Evolutionary conservation across 106 monocot genomes (phyloP), one percentile per base, ranked within the genome.

Genomic region (Hemerocallis citrina): DNA sequence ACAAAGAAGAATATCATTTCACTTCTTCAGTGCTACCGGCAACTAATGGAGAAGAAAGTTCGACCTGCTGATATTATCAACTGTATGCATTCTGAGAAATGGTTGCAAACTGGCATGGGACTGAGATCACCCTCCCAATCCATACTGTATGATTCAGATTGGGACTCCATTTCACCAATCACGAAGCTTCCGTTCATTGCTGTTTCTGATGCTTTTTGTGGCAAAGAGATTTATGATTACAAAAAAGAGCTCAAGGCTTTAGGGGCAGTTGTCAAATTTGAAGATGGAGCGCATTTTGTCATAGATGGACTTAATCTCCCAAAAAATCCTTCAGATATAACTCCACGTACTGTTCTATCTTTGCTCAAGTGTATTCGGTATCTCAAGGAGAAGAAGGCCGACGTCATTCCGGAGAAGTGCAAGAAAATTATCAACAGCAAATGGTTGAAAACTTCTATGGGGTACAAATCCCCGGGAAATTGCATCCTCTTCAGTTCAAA

Each of bases 211-310:
- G 39, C 27, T 23, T 60, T 2, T 39, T 36, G 65, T 51, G 74
- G 71, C 13, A 69, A 70, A 31, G 30, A 70, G 5, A 73, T 85
- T 4, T 42, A 70, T 61, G 62, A 42, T 3, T 81, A 77, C 34
- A 74, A 70, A 64, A 60, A 67, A 37, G 85, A 74, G 63, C 64
- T 85, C 43, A 80, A 64, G 70, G 47, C 23, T 2, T 37, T 85
- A 28, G 76, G 80, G 19, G 74, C 58, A 1, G 32, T 30, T 20
- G 50, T 63, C 10, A 58, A 59, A 25, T 61, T 64, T 15, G 36
- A 80, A 52, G 22, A 57, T 8, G 85, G 85, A n/a, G 42, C 71
- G 9, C 48, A 25, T 9, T 79, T 79, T 54, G 60, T 84, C 6
- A 39, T 75, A 7, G 20, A 24, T 3, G 68, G 79, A n/a, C 31